Evolutionary conservation across 495 filamentous ascomycete genomes (phyloP).

Genomic region (Elasticomyces elasticus): DNA sequence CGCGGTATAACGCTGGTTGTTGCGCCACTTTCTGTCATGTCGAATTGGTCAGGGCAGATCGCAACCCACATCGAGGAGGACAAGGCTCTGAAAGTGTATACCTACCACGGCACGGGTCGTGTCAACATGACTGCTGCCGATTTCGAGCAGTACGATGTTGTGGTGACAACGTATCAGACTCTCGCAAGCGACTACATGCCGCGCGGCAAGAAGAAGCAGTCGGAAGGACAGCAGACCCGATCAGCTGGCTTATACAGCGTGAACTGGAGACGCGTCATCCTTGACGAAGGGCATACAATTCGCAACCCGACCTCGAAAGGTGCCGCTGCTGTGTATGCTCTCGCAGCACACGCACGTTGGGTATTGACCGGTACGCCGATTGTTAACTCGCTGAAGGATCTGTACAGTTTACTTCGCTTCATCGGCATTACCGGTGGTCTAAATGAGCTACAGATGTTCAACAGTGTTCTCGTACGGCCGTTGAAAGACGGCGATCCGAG

Average conservation of each 20-base stretch:
- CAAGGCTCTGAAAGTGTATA: slow-evolving; percentile 52
- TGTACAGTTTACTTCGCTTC: slow-evolving; percentile 74
- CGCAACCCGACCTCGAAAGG: slow-evolving; percentile 66
- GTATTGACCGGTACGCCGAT: slow-evolving; percentile 56
- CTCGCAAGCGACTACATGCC: slow-evolving; percentile 25
- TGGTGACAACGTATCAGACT: slow-evolving; percentile 74
- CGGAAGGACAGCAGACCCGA: slow-evolving; percentile 11
- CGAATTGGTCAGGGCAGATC: slow-evolving; percentile 83
- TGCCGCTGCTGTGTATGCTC: slow-evolving; percentile 53
- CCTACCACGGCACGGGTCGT: slow-evolving; percentile 64
- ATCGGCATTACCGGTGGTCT: slow-evolving; percentile 68
- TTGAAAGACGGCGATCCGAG: slow-evolving; percentile 48
- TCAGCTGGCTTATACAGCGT: slow-evolving; percentile 48
- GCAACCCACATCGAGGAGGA: slow-evolving; percentile 57
- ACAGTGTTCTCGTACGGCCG: slow-evolving; percentile 61
- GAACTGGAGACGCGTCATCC: slow-evolving; percentile 70
- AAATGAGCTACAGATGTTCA: slow-evolving; percentile 53
- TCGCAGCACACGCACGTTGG: slow-evolving; percentile 70
- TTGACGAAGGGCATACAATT: slow-evolving; percentile 84
- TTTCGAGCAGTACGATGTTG: slow-evolving; percentile 55
- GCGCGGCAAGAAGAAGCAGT: slow-evolving; percentile 23
- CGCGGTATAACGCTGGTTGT: slow-evolving; percentile 62
- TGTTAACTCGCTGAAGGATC: slow-evolving; percentile 69
- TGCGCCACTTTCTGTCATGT: slow-evolving; percentile 79
- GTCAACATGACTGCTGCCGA: slow-evolving; percentile 42